Percentiles rank a stretch among this genome's conserved stretches.
Conservation (phyloP, 2,329 filamentous ascomycete species). For the Pseudogymnoascus sp. region DNA sequence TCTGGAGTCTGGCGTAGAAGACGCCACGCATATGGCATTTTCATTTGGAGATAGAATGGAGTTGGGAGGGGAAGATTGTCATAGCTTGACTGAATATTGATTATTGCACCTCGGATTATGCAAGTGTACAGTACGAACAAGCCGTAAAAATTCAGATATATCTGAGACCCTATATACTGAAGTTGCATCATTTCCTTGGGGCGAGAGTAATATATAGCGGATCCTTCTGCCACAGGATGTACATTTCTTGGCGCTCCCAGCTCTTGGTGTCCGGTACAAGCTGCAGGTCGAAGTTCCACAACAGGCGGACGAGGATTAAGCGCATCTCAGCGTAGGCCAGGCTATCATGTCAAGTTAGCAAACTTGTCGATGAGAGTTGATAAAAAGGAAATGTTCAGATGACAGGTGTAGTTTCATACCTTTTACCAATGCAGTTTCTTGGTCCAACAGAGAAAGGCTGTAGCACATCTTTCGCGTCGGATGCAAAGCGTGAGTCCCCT, state of each 20-base stretch:
- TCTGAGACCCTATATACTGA: not conserved
- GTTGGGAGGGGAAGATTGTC: not conserved
- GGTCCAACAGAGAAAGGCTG: constrained; percentile 17
- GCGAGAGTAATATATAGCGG: constrained; percentile 6
- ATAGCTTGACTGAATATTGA: not conserved
- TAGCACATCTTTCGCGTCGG: constrained; percentile 24
- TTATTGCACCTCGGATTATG: not conserved
- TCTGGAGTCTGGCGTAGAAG: not conserved
- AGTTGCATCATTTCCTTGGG: not conserved
- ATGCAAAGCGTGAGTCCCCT: constrained; percentile 11
- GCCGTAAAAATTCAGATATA: not conserved
- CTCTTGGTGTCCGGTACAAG: not conserved
- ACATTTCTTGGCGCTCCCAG: not conserved
- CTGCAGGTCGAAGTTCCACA: constrained; percentile 22
- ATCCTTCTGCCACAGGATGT: constrained; percentile 8
- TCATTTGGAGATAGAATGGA: not conserved
- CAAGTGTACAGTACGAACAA: not conserved
- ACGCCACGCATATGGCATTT: not conserved
- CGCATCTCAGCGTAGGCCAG: constrained; percentile 17
- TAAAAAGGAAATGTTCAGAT: not conserved
- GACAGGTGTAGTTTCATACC: not conserved
- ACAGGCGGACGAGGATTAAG: constrained; percentile 16
- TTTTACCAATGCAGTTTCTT: constrained; percentile 16
- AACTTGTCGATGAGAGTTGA: not conserved
- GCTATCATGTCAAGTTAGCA: not conserved